A percentile compares a stretch with the other conserved stretches of the same genome.
Evolutionary conservation across 371 early-diverging fungal species (phyloP).

Genomic region (Actinomortierella ambigua): DNA sequence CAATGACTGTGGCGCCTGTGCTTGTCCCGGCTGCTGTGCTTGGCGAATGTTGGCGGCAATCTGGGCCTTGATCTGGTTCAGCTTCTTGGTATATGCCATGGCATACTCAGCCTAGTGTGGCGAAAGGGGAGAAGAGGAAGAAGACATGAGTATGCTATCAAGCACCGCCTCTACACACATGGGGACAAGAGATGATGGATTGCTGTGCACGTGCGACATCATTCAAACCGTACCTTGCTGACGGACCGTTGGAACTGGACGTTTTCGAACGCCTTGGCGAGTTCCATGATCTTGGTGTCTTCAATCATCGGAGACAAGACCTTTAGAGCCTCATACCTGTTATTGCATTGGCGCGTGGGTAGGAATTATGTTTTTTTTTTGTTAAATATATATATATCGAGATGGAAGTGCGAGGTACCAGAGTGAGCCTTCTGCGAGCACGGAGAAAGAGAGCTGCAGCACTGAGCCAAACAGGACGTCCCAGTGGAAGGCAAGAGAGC

Average conservation of each 20-base stretch:
- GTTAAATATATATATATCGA: no score
- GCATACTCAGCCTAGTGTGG: slow-evolving; percentile 14
- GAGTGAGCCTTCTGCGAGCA: no score
- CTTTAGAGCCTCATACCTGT: slow-evolving; percentile 27
- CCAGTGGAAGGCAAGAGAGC: not conserved
- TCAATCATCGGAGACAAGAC: slow-evolving; percentile 30
- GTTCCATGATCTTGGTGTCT: slow-evolving; percentile 28
- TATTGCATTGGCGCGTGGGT: no score
- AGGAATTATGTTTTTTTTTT: no score
- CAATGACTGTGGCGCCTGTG: slow-evolving; percentile 13
- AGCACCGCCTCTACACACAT: no score
- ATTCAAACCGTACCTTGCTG: slow-evolving; percentile 23
- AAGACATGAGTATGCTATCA: no score
- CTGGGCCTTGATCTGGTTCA: slow-evolving; percentile 26
- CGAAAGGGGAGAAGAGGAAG: not conserved
- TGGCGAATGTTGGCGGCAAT: slow-evolving; percentile 8
- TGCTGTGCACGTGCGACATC: no score
- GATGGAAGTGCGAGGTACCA: no score
- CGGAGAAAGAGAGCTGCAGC: not conserved
- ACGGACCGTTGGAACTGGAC: slow-evolving; percentile 24
- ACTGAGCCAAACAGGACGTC: not conserved
- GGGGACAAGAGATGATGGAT: no score
- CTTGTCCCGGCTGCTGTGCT: not conserved
- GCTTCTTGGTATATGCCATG: slow-evolving; percentile 23
- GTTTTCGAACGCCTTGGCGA: slow-evolving; percentile 40